Base-by-base conservation (phyloP, 345 rosid genomes). In the Kandelia obovata region DNA sequence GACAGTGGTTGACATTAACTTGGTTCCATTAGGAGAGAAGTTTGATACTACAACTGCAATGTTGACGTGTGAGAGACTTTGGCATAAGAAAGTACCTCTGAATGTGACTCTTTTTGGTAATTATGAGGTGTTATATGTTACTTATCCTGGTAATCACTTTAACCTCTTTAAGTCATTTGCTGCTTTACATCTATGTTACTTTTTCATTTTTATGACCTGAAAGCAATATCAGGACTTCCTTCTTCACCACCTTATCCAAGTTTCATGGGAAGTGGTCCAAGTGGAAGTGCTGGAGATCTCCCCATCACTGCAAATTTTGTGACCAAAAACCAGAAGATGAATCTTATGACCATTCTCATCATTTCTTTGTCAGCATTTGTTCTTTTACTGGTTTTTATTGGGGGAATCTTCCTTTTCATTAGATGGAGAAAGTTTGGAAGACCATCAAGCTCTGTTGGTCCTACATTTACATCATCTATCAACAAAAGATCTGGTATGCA, bases 1-100 rank as follows among this genome's bases (percentile, higher is more conserved):
- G 77, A 92, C 98, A 4, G 77, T 86, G 53, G 97, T 96, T 30
- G 98, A 96, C 75, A 74, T 96, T 74, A 87, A 88, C 73, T 81
- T 96, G 85, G 98, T 92, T 83, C 99, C 99, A 49, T 87, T 96
- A 58, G 99, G 97, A 69, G 99, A 96, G 69, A 96, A 90, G 75
- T 96, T 96, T 82, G 99, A 96, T 81, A 96, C 89, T 69, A 92
- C 96, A 62, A 96, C 99, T 9, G 97, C 98, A 32, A 66, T 80
- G 61, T 90, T 96, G 73, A 96, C 86, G 67, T 89, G 81, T 55
- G 89, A 89, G 64, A 84, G 97, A 71, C 80, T 96, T 81, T 77
- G 80, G 86, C 89, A 87, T 73, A 83, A 84, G 72, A 87, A 81
- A 78, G 86, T 90, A 61, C 92, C 84, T 80, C 79, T 96, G 65